A percentile compares a stretch with the other conserved stretches of the same genome.
Evolutionary conservation across 192 early-diverging fungal species (phyloP).

Genomic region (Coemansia sp.): DNA sequence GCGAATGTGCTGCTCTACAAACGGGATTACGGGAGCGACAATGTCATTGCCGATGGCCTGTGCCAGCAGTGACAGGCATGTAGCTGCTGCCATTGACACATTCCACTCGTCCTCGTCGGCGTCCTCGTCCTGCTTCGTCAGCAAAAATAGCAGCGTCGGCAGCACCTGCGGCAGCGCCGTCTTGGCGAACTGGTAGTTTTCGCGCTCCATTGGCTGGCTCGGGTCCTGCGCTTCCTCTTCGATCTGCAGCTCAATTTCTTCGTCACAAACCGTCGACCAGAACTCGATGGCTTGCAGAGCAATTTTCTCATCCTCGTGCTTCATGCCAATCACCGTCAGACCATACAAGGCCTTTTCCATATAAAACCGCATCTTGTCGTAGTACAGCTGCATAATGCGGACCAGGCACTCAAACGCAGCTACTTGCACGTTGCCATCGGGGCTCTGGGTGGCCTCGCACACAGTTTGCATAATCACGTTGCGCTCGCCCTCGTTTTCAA

Average conservation of each 20-base stretch:
- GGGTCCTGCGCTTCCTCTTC: slow-evolving; percentile 56
- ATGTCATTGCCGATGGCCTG: slow-evolving; percentile 78
- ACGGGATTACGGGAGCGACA: slow-evolving; percentile 81
- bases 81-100: slow-evolving; percentile 95
- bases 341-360: slow-evolving; percentile 95
- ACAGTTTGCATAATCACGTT: slow-evolving; percentile 99
- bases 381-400: slow-evolving; percentile 95
- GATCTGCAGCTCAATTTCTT: slow-evolving; percentile 74
- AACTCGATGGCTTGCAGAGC: slow-evolving; percentile 98
- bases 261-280: slow-evolving; percentile 98
- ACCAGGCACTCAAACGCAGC: slow-evolving; percentile 95
- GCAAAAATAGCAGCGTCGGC: slow-evolving; percentile 77
- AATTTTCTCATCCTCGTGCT: slow-evolving; percentile 80
- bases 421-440: slow-evolving; percentile 71
- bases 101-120: slow-evolving; percentile 99
- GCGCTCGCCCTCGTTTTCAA: slow-evolving; percentile 90
- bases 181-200: slow-evolving; percentile 75
- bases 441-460: slow-evolving; percentile 90
- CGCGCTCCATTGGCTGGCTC: slow-evolving; percentile 51
- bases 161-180: slow-evolving; percentile 76
- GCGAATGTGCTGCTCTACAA: slow-evolving; percentile 83
- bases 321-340: slow-evolving; percentile 91
- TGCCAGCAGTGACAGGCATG: slow-evolving; percentile 86
- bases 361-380: slow-evolving; percentile 93
- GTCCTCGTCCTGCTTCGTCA: slow-evolving; percentile 97